Percentiles rank a stretch among this genome's conserved stretches.
These are phyloP conservation scores for Endocalyx cinctus DNA, from an alignment of 2,329 filamentous ascomycete species.

Conservation along the genomic window DNA sequence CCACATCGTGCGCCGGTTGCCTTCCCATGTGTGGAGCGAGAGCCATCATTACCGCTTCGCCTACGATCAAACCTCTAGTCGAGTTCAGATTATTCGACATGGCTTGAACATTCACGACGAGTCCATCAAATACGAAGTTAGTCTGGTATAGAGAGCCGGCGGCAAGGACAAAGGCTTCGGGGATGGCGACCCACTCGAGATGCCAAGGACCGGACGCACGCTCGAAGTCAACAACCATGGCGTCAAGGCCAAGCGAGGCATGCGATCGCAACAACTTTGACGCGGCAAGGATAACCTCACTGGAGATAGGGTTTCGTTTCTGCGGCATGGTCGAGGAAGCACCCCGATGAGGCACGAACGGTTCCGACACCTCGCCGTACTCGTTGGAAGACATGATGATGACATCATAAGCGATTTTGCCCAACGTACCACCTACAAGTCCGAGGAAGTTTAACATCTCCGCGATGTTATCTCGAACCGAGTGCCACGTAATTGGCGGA, in stretches of 20 bases:
- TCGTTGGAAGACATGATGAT: conserved; percentile 57
- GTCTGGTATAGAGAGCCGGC: conserved; percentile 50
- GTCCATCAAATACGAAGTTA: conserved; percentile 46
- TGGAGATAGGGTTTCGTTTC: conserved; percentile 55
- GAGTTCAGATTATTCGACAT: conserved; percentile 49
- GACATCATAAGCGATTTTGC: conserved; percentile 51
- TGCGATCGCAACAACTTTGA: conserved; percentile 50
- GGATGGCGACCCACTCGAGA: conserved; percentile 53
- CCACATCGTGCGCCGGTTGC: conserved; percentile 50
- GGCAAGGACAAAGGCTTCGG: conserved; percentile 48
- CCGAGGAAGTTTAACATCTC: conserved; percentile 51
- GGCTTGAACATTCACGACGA: conserved; percentile 43
- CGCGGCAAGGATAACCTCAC: conserved; percentile 50
- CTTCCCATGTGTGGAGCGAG: conserved; percentile 48
- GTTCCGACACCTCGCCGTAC: conserved; percentile 49
- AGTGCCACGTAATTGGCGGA: conserved; percentile 54
- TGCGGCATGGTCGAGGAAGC: conserved; percentile 55
- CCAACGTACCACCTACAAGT: conserved; percentile 47
- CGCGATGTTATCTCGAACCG: conserved; percentile 48
- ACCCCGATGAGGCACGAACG: conserved; percentile 49
- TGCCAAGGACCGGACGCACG: conserved; percentile 56
- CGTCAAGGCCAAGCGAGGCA: conserved; percentile 47
- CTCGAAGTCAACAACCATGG: conserved; percentile 55
- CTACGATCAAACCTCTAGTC: conserved; percentile 50
- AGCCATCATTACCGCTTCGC: conserved; percentile 58